phyloP scores from a whole-genome alignment of 805 yeast species.

The Lachancea nothofagi region DNA sequence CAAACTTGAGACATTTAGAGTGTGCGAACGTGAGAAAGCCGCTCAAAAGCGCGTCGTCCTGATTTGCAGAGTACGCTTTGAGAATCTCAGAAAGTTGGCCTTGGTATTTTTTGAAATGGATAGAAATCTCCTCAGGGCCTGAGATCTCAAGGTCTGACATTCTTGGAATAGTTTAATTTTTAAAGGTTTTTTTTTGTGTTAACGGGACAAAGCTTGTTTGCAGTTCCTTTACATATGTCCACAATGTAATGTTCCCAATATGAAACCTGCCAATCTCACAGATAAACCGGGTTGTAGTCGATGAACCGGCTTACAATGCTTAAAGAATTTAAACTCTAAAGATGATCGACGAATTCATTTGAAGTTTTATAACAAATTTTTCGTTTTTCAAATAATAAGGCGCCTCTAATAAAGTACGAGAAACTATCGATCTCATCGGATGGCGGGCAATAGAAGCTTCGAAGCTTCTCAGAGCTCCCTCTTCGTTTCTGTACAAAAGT shows the following conservation, averaged over 20 bases:
- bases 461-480: too few species aligned
- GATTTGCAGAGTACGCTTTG: constrained; percentile 21
- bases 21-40: constrained; percentile 28
- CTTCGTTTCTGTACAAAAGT: too few species aligned
- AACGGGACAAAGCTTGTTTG: constrained; percentile 9
- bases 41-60: constrained; percentile 26
- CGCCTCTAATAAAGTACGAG: too few species aligned
- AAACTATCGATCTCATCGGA: too few species aligned
- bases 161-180: neutral
- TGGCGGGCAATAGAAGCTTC: too few species aligned
- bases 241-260: neutral
- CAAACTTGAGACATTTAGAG: constrained; percentile 21
- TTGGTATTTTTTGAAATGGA: constrained; percentile 12
- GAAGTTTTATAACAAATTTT: neutral
- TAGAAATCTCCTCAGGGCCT: constrained; percentile 1
- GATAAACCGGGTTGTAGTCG: too few species aligned
- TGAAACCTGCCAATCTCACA: too few species aligned
- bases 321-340: too few species aligned
- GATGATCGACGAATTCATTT: neutral
- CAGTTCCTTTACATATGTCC: constrained; percentile 5
- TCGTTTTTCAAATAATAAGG: neutral
- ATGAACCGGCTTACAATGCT: too few species aligned
- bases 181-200: neutral
- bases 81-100: constrained; percentile 24
- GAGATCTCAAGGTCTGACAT: constrained; percentile 8